Evolutionary conservation across 108 stramenopile genomes (phyloP).

Genomic region (Fragilariopsis cylindrus): DNA sequence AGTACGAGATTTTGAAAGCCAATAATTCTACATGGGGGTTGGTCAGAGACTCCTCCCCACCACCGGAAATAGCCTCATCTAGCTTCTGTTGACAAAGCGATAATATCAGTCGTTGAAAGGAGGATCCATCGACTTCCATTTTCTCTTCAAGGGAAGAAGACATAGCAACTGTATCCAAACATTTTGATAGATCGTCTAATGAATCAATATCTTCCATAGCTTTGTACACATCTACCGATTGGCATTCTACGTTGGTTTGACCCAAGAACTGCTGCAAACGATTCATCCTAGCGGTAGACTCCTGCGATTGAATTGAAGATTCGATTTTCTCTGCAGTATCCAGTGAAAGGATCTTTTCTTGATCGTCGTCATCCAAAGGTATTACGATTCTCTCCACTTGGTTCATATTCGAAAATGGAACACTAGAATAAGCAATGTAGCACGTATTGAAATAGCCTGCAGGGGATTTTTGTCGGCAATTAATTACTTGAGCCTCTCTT

Average conservation of each 20-base stretch:
- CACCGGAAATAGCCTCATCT: constrained; percentile 42
- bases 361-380: constrained; percentile 34
- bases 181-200: constrained; percentile 60
- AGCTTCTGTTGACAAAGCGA: constrained; percentile 61
- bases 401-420: constrained; percentile 39
- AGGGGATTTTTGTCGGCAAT: constrained; percentile 26
- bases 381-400: constrained; percentile 40
- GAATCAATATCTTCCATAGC: constrained; percentile 66
- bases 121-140: constrained; percentile 65
- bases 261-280: constrained; percentile 71
- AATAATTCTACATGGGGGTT: constrained; percentile 52
- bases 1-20: constrained; percentile 59
- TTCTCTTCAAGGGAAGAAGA: constrained; percentile 60
- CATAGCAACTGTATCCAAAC: constrained; percentile 65
- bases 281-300: constrained; percentile 61
- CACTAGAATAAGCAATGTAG: constrained; percentile 40
- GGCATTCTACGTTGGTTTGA: constrained; percentile 58
- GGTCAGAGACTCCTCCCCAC: constrained; percentile 22
- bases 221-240: constrained; percentile 51
- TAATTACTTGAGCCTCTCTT: constrained; percentile 44
- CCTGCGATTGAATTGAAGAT: constrained; percentile 15
- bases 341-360: constrained; percentile 24
- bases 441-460: constrained; percentile 30
- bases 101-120: constrained; percentile 63
- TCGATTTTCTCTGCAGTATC: not conserved